Evolutionary conservation across 2,329 filamentous ascomycete species (phyloP), one percentile per base, ranked within the genome.

Genomic region (Helminthosporium solani): DNA sequence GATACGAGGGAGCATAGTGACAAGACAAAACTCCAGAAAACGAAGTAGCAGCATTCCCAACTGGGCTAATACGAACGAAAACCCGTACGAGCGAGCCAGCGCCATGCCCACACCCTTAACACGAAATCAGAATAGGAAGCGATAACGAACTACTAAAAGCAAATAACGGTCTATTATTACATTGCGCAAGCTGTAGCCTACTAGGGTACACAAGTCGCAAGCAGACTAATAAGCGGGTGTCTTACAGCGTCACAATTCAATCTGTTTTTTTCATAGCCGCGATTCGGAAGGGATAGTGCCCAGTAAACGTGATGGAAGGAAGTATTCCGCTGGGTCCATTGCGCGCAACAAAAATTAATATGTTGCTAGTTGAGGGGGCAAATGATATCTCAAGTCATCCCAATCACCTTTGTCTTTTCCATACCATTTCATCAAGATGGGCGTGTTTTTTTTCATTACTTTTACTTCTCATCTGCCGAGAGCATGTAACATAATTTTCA

Each of bases 271-370:
- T 40, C 34, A n/a, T 44, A 15, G 25, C 35, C n/a, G 33, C 9
- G 6, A 6, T 28, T 38, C 7, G 28, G 27, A 16, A 25, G 20
- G 15, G 14, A 20, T 33, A 36, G 42, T 46, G 50, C 44, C 42
- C 44, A 42, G 42, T 12, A 46, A 30, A 42, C 20, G 43, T 50
- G 58, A 57, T 64, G 62, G 62, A 63, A 62, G 64, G 61, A 66
- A 65, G 61, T 54, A 63, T 66, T 64, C 61, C 64, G 60, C 51
- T 39, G 61, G 59, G 40, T 47, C 58, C 60, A 64, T 60, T 33
- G 43, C 36, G 23, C 27, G 42, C 47, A 49, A 36, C 19, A 14
- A 7, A 18, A 14, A 27, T n/a, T 41, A 1, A 18, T 30, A 31
- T 20, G 30, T 34, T 42, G n/a, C n/a, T 30, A 40, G 16, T 28